Conservation (phyloP, 1,284 basidiomycete species). For the Athelia sp. region DNA sequence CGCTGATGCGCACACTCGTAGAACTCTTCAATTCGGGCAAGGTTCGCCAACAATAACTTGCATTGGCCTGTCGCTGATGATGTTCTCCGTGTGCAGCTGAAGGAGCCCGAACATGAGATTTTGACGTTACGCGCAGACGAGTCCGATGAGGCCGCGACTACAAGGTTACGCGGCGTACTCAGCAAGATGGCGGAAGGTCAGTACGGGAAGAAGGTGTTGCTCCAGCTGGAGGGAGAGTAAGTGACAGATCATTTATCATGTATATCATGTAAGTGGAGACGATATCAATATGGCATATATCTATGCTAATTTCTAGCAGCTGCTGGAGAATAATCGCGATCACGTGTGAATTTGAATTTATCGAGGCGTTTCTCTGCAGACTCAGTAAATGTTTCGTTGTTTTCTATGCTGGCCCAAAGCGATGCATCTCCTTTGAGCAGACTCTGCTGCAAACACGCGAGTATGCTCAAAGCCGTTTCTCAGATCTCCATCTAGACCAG, state of each 20-base stretch:
- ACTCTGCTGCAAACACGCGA: too few species aligned
- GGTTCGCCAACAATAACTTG: slow-evolving; percentile 28
- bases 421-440: too few species aligned
- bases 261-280: too few species aligned
- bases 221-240: slow-evolving; percentile 43
- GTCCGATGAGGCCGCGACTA: slow-evolving; percentile 48
- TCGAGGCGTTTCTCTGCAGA: background rate
- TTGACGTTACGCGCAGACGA: slow-evolving; percentile 43
- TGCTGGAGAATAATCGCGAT: background rate
- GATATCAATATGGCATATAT: too few species aligned
- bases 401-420: too few species aligned
- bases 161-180: slow-evolving; percentile 44
- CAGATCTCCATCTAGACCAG: too few species aligned
- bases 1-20: slow-evolving; percentile 48
- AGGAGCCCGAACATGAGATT: slow-evolving; percentile 64
- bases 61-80: slow-evolving; percentile 13
- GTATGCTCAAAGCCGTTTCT: too few species aligned
- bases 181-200: slow-evolving; percentile 44
- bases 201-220: slow-evolving; percentile 67
- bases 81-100: slow-evolving; percentile 42
- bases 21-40: slow-evolving; percentile 47
- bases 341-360: background rate
- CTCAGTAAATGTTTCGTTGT: too few species aligned
- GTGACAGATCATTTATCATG: too few species aligned
- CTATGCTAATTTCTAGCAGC: too few species aligned